phyloP scores from a whole-genome alignment of 495 filamentous ascomycete species.

The Annulohypoxylon stygium region DNA sequence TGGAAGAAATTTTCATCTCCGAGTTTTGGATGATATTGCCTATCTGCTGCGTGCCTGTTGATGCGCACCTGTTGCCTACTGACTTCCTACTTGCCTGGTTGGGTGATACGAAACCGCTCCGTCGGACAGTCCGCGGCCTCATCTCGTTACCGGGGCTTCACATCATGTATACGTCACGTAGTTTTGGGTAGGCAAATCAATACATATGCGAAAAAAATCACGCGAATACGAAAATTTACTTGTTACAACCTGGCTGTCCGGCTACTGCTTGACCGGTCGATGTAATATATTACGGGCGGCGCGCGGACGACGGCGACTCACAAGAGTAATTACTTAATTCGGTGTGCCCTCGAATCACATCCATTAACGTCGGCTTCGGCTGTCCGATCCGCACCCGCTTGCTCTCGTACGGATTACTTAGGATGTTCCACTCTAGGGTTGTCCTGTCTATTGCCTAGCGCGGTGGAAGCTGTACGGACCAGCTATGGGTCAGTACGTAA shows the following conservation, averaged over 20 bases:
- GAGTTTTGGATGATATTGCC: background rate
- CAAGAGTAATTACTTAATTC: conserved; percentile 21
- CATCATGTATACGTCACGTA: background rate
- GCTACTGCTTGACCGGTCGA: background rate
- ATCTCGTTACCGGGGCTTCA: background rate
- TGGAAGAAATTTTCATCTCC: background rate
- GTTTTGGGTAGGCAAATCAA: conserved; percentile 3
- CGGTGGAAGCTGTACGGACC: background rate
- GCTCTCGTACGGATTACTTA: background rate
- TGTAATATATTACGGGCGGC: background rate
- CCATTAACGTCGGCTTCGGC: background rate
- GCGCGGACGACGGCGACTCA: conserved; percentile 8
- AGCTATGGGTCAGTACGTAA: conserved; percentile 21
- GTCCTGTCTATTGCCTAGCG: background rate
- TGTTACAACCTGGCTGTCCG: background rate
- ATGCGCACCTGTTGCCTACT: background rate
- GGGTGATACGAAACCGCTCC: conserved; percentile 7
- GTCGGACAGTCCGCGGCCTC: conserved; percentile 11
- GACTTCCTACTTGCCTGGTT: background rate
- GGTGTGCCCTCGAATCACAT: background rate
- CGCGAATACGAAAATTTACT: background rate
- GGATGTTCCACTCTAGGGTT: background rate
- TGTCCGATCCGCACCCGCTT: background rate
- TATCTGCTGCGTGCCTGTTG: background rate
- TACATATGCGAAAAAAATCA: background rate